These are phyloP conservation scores for Fusarium sp. DNA, from an alignment of 2,329 filamentous ascomycete species.

Conservation along the genomic window DNA sequence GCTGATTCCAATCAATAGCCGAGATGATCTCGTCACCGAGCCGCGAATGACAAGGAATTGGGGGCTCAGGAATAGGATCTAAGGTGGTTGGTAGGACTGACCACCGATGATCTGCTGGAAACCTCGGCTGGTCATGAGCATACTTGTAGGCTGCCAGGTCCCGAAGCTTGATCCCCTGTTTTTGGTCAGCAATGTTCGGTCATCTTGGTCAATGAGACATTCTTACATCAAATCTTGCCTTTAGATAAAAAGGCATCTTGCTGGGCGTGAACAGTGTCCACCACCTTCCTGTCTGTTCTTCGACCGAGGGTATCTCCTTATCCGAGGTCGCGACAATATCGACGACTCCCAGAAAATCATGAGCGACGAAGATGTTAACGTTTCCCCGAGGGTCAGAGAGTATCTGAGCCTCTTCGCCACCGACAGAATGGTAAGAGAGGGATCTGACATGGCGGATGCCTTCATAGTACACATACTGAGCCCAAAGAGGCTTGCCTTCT, in stretches of 20 bases:
- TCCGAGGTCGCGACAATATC: rapidly evolving
- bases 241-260: rapidly evolving
- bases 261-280: rapidly evolving
- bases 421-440: neutral
- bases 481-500: neutral
- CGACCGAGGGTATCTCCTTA: too few relatives aligned
- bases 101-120: neutral
- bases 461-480: neutral
- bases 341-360: rapidly evolving
- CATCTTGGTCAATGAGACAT: rapidly evolving
- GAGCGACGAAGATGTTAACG: neutral
- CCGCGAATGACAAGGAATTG: neutral
- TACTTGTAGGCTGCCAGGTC: neutral
- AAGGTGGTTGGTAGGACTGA: neutral
- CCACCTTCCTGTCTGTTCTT: rapidly evolving
- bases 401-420: neutral
- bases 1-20: neutral
- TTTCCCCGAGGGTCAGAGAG: too few relatives aligned
- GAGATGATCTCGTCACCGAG: rapidly evolving
- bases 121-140: neutral
- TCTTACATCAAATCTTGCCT: neutral
- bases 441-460: neutral
- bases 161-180: neutral
- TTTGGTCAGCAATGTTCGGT: rapidly evolving
- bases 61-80: neutral